A percentile compares a stretch with the other conserved stretches of the same genome.
These are phyloP conservation scores for Cladosporium sphaerospermum DNA, from an alignment of 2,329 filamentous ascomycete species.

Conservation along the genomic window DNA sequence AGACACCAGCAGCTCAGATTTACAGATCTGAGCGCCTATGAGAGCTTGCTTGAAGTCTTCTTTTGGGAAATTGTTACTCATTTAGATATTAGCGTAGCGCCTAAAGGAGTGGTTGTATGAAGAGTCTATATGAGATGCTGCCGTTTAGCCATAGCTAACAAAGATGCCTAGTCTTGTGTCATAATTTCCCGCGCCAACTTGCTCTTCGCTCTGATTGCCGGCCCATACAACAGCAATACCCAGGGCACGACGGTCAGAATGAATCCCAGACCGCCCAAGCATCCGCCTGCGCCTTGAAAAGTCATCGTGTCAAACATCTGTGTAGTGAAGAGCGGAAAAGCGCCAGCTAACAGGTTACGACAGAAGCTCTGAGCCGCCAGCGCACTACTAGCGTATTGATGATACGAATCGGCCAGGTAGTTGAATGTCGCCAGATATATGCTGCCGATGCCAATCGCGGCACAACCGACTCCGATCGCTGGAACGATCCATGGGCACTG, in stretches of 20 bases:
- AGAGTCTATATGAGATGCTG: too few relatives aligned
- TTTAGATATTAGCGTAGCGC: too few relatives aligned
- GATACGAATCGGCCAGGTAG: conserved; percentile 84
- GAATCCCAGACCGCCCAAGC: conserved; percentile 66
- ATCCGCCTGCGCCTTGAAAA: conserved; percentile 61
- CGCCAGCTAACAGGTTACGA: conserved; percentile 73
- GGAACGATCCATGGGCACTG: conserved; percentile 67
- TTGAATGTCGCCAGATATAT: conserved; percentile 89
- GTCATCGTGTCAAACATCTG: conserved; percentile 69
- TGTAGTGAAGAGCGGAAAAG: conserved; percentile 71
- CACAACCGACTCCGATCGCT: conserved; percentile 61
- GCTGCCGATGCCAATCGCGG: conserved; percentile 79
- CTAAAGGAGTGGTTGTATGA: too few relatives aligned
- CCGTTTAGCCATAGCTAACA: too few relatives aligned
- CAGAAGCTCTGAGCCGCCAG: conserved; percentile 82
- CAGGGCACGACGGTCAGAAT: conserved; percentile 76
- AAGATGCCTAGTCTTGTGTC: conserved; percentile 16
- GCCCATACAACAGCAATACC: conserved; percentile 74
- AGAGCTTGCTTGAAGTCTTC: too few relatives aligned
- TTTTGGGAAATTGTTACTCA: too few relatives aligned
- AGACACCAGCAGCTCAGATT: too few relatives aligned
- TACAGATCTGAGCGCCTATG: too few relatives aligned
- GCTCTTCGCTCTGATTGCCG: conserved; percentile 66
- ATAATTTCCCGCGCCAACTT: conserved; percentile 57
- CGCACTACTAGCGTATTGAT: conserved; percentile 76